These are phyloP conservation scores for Sphaerobolus stellatus DNA, from an alignment of 1,284 basidiomycete genomes.

Conservation along the genomic window DNA sequence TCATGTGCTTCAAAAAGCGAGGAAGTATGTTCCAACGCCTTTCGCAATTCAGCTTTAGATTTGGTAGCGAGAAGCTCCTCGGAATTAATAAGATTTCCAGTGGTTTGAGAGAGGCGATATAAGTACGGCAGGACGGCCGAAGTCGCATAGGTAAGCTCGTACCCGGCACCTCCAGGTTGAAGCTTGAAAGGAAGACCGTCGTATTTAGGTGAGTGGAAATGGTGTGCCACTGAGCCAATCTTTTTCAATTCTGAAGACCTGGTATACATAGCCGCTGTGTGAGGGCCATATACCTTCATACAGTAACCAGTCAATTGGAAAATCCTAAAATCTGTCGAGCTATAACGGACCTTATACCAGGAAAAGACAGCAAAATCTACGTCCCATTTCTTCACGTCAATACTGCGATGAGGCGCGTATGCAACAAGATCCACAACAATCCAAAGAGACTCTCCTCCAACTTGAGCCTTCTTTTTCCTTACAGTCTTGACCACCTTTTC, in stretches of 20 bases:
- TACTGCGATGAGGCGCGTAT: slow-evolving; percentile 70
- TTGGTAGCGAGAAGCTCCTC: slow-evolving; percentile 1
- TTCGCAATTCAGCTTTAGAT: neutral
- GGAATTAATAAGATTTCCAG: slow-evolving; percentile 35
- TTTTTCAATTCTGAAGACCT: slow-evolving; percentile 43
- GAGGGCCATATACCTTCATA: slow-evolving; percentile 69
- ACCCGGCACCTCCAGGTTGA: slow-evolving; percentile 70
- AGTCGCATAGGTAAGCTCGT: slow-evolving; percentile 64
- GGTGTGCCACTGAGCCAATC: slow-evolving; percentile 61
- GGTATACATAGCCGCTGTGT: slow-evolving; percentile 66
- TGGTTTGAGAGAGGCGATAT: slow-evolving; percentile 51
- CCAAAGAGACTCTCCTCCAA: slow-evolving; percentile 24
- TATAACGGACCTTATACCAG: slow-evolving; percentile 65
- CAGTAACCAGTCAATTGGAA: slow-evolving; percentile 5
- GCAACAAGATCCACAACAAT: slow-evolving; percentile 71
- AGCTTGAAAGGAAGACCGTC: slow-evolving; percentile 57
- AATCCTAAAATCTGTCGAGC: neutral
- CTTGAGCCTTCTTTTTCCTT: slow-evolving; percentile 58
- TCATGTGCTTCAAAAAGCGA: slow-evolving; percentile 42
- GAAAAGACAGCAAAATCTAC: slow-evolving; percentile 73
- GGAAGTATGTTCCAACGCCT: slow-evolving; percentile 34
- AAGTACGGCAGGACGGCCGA: slow-evolving; percentile 67
- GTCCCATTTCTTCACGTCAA: slow-evolving; percentile 74
- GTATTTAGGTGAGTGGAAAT: slow-evolving; percentile 57
- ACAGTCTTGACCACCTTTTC: slow-evolving; percentile 54